Evolutionary conservation across 805 yeast genomes (phyloP), one percentile per base, ranked within the genome.

Genomic region (Spathaspora arborariae): DNA sequence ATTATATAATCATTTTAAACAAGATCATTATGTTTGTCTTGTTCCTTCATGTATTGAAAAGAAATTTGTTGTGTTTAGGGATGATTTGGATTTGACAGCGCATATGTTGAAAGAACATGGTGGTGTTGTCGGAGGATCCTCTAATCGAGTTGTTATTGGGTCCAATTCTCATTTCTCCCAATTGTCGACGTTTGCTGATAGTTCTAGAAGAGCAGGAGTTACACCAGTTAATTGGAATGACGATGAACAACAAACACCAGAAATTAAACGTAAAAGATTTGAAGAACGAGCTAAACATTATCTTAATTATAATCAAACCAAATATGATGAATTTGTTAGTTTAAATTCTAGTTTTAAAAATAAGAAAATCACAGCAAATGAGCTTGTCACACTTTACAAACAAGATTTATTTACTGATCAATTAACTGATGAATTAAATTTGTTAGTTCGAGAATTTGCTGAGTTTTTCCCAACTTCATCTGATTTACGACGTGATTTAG

Each of bases 21-120:
- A 59, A 3, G 81, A 76, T 37, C 99, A 94, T 64, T 88, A 72
- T 63, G 81, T 82, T 13, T 94, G 99, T 67, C 74, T 77, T 26
- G 85, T 86, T 16, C 87, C 80, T 41, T 58, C 77, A 10, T 94
- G 99, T 67, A 65, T 91, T 41, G 98, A 91, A 46, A 82, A 86
- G 63, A 87, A 88, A 61, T 92, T 94, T 67, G 94, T 94, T 19
- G 99, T 92, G 1, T 94, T 94, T 61, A 78, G 84, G 19, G 92
- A 89, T 51, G 94, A 87, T 45, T 65, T 90, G 46, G 97, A 90
- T 55, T 72, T 94, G 45, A 84, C 86, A 45, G 91, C 95, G 1
- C 99, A 94, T 64, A 84, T 89, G 82, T 65, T 89, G 41, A 79
- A 81, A 52, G 92, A 85, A 55, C 99, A 94, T 64, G 81, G 86